Evolutionary conservation across 2,329 filamentous ascomycete species (phyloP), one percentile per base, ranked within the genome.

Genomic region (Microdochium paspali): DNA sequence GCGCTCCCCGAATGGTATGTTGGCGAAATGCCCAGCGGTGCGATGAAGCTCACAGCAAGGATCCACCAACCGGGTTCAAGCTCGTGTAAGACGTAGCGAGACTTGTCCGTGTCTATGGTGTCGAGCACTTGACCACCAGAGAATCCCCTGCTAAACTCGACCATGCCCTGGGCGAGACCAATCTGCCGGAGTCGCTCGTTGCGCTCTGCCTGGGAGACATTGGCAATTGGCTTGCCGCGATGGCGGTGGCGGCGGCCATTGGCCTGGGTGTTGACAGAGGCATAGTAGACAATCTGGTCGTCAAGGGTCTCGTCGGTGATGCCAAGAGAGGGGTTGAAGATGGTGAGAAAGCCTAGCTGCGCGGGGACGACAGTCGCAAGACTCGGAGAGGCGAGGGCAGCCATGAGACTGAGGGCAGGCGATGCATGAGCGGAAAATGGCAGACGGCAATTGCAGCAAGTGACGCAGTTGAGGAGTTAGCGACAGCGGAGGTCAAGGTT

Each of bases 31-130:
- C n/a, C 6, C 45, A 24, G 30, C 42, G 45, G 31, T 31, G 35
- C 5, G 18, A 18, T 6, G 24, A 44, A 10, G 50, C 86, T 61
- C 72, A 94, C 90, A 51, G 89, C 90, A 50, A 97, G 71, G 52
- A 97, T 83, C 94, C 94, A 98, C 93, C 93, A 98, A 25, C 87
- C 87, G 15, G 79, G 72, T 64, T 98, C 91, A 53, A 98, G 68
- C 69, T 98, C 90, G 58, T 89, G 82, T 42, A 96, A 70, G 28
- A 97, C 75, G 28, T 96, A 84, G 26, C 90, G 80, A 45, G 85
- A 82, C 70, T 87, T 93, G 58, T 95, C 87, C 1, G 93, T 97
- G 61, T 98, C 93, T 50, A 98, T 84, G 10, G 82, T 82, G 58
- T 95, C 88, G 32, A 96, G 79, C 2, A 87, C 65, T 54, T 83